Percentiles rank a stretch among this genome's conserved stretches.
Evolutionary conservation across 192 early-diverging fungal genomes (phyloP).

Genomic region (Geranomyces variabilis): DNA sequence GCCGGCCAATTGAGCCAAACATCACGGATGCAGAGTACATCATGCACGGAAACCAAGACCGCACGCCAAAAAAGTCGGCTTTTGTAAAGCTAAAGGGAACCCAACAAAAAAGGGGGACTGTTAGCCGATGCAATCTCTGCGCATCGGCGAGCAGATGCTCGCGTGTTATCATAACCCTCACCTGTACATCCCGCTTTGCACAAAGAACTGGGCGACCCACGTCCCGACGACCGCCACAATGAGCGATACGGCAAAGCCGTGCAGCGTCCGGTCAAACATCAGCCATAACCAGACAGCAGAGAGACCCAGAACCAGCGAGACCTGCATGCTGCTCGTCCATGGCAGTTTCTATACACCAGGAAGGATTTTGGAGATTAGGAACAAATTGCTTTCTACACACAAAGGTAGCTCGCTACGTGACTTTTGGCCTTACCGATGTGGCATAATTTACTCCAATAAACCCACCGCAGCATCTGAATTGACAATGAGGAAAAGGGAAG

Average conservation of each 20-base stretch:
- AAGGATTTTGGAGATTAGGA: not conserved
- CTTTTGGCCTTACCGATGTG: constrained; percentile 52
- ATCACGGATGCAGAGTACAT: constrained; percentile 59
- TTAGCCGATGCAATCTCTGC: not conserved
- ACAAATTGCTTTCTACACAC: constrained; percentile 8
- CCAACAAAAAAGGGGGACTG: constrained; percentile 9
- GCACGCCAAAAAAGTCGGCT: constrained; percentile 71
- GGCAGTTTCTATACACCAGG: constrained; percentile 52
- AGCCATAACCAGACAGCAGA: constrained; percentile 70
- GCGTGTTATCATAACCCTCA: too few relatives aligned
- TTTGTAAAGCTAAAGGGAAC: constrained; percentile 57
- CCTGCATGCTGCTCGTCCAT: constrained; percentile 62
- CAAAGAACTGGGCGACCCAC: constrained; percentile 57
- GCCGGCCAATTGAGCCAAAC: constrained; percentile 71
- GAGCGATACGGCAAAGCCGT: constrained; percentile 64
- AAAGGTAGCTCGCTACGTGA: too few relatives aligned
- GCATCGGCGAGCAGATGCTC: too few relatives aligned
- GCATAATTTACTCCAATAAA: constrained; percentile 62
- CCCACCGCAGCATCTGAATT: constrained; percentile 39
- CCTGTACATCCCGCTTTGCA: constrained; percentile 65
- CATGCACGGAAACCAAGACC: constrained; percentile 68
- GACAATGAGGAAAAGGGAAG: not conserved
- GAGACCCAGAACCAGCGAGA: constrained; percentile 61
- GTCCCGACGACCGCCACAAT: constrained; percentile 64
- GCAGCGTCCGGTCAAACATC: constrained; percentile 70